A percentile compares a stretch with the other conserved stretches of the same genome.
phyloP scores from a whole-genome alignment of 768 basidiomycete species.

The Mycena belliarum region DNA sequence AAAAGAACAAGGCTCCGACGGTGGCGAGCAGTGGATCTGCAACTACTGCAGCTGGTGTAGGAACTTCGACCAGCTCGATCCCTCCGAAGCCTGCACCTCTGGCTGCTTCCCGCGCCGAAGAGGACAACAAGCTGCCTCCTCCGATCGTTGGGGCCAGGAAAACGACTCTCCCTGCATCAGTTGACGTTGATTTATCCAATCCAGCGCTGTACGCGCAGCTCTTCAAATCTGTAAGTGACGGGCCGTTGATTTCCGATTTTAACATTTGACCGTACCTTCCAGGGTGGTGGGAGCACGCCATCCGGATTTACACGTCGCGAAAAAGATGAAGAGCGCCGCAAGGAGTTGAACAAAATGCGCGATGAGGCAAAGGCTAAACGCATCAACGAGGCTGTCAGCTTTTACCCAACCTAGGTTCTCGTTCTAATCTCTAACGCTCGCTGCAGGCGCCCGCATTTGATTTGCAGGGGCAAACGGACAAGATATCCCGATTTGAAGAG shows the following conservation, averaged over 20 bases:
- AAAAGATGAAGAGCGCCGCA: slow-evolving; percentile 68
- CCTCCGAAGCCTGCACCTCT: slow-evolving; percentile 27
- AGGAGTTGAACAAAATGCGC: slow-evolving; percentile 67
- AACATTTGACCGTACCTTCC: neutral
- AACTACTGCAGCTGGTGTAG: slow-evolving; percentile 26
- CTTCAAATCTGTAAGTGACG: slow-evolving; percentile 52
- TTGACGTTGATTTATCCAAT: slow-evolving; percentile 67
- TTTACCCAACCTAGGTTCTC: neutral
- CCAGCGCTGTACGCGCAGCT: slow-evolving; percentile 62
- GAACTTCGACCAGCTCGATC: slow-evolving; percentile 16
- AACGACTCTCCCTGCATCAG: slow-evolving; percentile 44
- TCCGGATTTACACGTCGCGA: slow-evolving; percentile 48
- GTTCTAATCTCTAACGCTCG: slow-evolving; percentile 1
- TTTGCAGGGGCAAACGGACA: slow-evolving; percentile 59
- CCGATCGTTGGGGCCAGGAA: slow-evolving; percentile 34
- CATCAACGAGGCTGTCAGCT: slow-evolving; percentile 53
- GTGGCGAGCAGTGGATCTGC: slow-evolving; percentile 27
- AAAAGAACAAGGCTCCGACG: slow-evolving; percentile 53
- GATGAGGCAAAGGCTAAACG: slow-evolving; percentile 67
- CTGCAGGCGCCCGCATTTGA: slow-evolving; percentile 51
- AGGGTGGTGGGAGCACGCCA: slow-evolving; percentile 48
- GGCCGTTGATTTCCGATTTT: neutral
- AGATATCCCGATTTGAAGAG: slow-evolving; percentile 65
- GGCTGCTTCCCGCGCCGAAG: slow-evolving; percentile 18
- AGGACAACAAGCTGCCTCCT: slow-evolving; percentile 28